Conservation (phyloP, 805 yeast genomes). For the Candida suzukii region DNA sequence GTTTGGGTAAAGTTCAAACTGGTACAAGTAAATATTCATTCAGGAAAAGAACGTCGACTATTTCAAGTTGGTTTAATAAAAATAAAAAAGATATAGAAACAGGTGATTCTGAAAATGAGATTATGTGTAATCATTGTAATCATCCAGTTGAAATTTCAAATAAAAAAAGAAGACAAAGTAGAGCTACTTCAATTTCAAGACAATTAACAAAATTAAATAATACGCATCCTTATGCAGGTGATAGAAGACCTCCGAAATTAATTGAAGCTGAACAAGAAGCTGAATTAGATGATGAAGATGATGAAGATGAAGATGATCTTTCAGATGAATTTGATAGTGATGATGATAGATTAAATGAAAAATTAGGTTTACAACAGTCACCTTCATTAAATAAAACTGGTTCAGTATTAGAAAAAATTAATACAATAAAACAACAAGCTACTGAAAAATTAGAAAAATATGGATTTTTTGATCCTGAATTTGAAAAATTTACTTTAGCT, state of each 20-base stretch:
- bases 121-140: not conserved
- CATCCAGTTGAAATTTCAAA: not conserved
- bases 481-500: conserved; percentile 8
- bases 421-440: conserved; percentile 10
- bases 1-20: not conserved
- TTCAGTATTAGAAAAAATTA: conserved; percentile 4
- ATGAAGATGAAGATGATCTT: not conserved
- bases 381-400: not conserved
- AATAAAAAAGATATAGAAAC: not conserved
- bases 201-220: not conserved
- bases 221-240: not conserved
- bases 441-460: conserved; percentile 13
- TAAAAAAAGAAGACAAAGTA: not conserved
- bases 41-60: not conserved
- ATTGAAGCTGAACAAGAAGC: not conserved
- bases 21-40: not conserved
- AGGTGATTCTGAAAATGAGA: not conserved
- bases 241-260: not conserved
- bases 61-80: conserved; percentile 1
- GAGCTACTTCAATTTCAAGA: not conserved
- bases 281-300: not conserved
- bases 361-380: not conserved
- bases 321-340: not conserved
- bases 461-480: conserved; percentile 20
- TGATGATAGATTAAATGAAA: not conserved